Evolutionary conservation across 2,329 filamentous ascomycete genomes (phyloP), one percentile per base, ranked within the genome.

Genomic region (Nannizziopsis arthrosporioides): DNA sequence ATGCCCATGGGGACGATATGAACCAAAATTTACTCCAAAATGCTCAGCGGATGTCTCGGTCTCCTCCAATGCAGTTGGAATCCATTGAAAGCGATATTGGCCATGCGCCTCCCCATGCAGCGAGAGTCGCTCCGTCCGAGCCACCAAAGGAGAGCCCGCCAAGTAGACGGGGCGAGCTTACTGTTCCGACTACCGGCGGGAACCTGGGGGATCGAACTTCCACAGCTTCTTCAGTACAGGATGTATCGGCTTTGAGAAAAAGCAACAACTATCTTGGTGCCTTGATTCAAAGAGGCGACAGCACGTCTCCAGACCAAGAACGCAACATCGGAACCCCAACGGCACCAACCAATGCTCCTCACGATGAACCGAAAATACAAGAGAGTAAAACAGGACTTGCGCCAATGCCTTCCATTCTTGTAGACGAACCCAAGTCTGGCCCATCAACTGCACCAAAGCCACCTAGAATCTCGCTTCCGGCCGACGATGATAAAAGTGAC

Each of bases 1-100:
- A 56, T 43, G 71, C 67, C 12, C 57, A 57, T 12, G 43, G 39
- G 18, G 69, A 70, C 50, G 68, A 71, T 14, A 72, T 73, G 61
- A 70, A 71, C 47, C 69, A 74, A 38, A 69, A 71, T 48, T 67
- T 81, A 17, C 58, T 81, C 40, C 65, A 68, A 43, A 78, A 80
- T 58, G 77, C 77, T 11, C 73, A 76, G 55, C 64, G 70, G 19
- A 79, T 80, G 71, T 77, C 77, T 8, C 70, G 69, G 8, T 75
- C 74, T 2, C 64, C 68, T 40, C 72, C 73, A n/a, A 63, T 44
- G 14, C 39, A 38, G 9, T 15, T 17, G 6, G 45, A 47, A 36
- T 31, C 37, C 18, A 12, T 36, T 12, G 50, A 52, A 39, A 8
- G 19, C 18, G 38, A 42, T 30, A 14, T 51, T 34, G 39, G 38